Base-by-base conservation (phyloP, 1,284 basidiomycete genomes). In the Paramarasmius palmivorus region DNA sequence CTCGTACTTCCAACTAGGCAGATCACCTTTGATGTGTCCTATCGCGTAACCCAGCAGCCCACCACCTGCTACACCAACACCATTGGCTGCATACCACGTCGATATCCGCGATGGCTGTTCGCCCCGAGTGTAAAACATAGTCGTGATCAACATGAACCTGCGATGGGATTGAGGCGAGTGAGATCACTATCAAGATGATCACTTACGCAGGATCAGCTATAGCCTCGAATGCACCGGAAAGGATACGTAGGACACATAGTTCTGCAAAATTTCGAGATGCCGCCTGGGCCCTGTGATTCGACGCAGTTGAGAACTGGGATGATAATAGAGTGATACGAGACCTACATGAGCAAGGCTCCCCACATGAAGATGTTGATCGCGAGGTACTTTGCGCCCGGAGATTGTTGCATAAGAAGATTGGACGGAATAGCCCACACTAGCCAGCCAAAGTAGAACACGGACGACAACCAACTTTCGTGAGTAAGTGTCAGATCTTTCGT, bases 391-490 rank as follows among this genome's bases (percentile, higher is more conserved):
- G 67, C 70, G 1, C 68, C 66, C 0, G 74, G 74, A 7, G 59
- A 70, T 15, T 68, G 64, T 57, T 75, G 74, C 69, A 77, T 73
- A 51, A 77, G 58, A 25, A 78, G 53, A 61, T 77, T 77, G 17
- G 73, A 70, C 0, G 76, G 76, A 44, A 77, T 68, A 2, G 74
- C 73, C 75, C 61, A 62, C 22, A 50, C 49, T 12, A 62, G 52
- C 61, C 61, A 62, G 29, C 59, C 61, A 49, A 62, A 74, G 64
- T 76, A 75, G 64, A 75, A 75, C 45, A 72, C 62, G 47, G 62
- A 63, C n/a, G 63, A 60, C 25, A 68, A 60, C 66, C 57, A 73
- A 59, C 42, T 59, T n/a, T 17, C 34, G 34, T 23, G 15, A 44
- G 22, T 10, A 12, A 26, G 38, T 15, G 14, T 49, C 19, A 40